Base-by-base conservation (phyloP, 2,329 filamentous ascomycete genomes). In the Hypocrella siamensis region DNA sequence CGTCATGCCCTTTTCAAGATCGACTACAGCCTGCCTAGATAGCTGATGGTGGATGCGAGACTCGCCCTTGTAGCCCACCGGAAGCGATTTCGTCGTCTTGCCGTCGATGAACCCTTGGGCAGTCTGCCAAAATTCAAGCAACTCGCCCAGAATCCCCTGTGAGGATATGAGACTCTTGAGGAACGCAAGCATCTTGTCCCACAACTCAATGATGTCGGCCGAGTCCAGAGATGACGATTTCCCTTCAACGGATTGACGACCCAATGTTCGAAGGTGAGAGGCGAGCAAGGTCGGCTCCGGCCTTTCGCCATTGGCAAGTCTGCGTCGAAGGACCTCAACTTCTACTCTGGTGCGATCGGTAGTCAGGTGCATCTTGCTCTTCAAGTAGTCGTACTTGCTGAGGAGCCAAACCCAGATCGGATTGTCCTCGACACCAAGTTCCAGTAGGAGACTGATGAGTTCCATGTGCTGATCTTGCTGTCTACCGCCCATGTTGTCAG, bases 401-500 rank as follows among this genome's bases (percentile, higher is more conserved):
- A 88, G 62, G 17, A 98, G 71, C 86, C 90, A 98, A 9, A 92
- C 70, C 82, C 83, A 93, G 39, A 98, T 93, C 2, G 90, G 90
- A 45, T 93, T 98, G 37, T 96, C 85, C 8, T 93, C 80, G 3
- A 93, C 85, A 6, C 90, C 92, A 15, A 98, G 63, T 52, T 98
- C 88, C n/a, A 98, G 60, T 32, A 98, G 65, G 22, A 94, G 65
- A 16, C 75, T 68, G 33, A 98, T 96, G 30, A 94, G 64, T 48
- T 93, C 84, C 73, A 94, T 84, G 46, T 94, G 80, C 50, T 76
- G 70, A 42, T 93, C 84, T 47, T 88, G 83, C 5, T 70, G 63
- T 25, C 76, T 51, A 6, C 67, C 66, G 31, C 48, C 57, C 31
- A 51, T 43, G 26, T 50, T 47, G 40, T 74, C 61, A 31, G 63